Evolutionary conservation across 2,329 filamentous ascomycete genomes (phyloP).

Genomic region (Ascocoryne sarcoides): DNA sequence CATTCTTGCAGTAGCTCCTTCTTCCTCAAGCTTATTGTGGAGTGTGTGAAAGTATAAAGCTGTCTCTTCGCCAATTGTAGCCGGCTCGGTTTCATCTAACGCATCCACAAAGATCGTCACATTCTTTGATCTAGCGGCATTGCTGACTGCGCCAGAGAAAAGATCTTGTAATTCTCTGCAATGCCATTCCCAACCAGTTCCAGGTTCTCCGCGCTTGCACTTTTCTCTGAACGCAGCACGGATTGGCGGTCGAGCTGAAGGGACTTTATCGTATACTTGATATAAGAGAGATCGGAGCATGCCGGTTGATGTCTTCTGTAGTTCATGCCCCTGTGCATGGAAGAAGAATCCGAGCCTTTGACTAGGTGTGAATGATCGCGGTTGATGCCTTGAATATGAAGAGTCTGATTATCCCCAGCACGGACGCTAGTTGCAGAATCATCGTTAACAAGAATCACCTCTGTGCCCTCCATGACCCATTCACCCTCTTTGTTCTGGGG

Average conservation of each 20-base stretch:
- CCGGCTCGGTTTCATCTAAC: slow-evolving; percentile 17
- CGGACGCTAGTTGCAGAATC: no score
- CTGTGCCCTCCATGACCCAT: no score
- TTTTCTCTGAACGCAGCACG: slow-evolving; percentile 1
- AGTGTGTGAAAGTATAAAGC: slow-evolving; percentile 5
- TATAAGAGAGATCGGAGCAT: slow-evolving; percentile 31
- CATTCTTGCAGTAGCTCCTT: slow-evolving; percentile 4
- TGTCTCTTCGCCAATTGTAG: background rate
- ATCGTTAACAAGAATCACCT: no score
- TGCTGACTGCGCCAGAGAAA: background rate
- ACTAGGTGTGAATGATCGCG: no score
- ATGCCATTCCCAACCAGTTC: slow-evolving; percentile 11
- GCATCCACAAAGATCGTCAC: slow-evolving; percentile 20
- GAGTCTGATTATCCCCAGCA: no score
- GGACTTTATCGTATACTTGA: slow-evolving; percentile 11
- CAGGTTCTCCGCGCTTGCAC: background rate
- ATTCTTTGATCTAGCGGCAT: background rate
- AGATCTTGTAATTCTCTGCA: slow-evolving; percentile 4
- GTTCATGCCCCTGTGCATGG: slow-evolving; percentile 25
- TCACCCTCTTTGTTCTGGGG: no score
- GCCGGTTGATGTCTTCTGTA: slow-evolving; percentile 29
- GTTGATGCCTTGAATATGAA: no score
- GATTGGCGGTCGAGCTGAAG: background rate
- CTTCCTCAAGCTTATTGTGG: background rate
- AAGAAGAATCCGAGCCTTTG: slow-evolving; percentile 34